Base-by-base conservation (phyloP, 2,329 filamentous ascomycete species). In the Talaromyces sp. region DNA sequence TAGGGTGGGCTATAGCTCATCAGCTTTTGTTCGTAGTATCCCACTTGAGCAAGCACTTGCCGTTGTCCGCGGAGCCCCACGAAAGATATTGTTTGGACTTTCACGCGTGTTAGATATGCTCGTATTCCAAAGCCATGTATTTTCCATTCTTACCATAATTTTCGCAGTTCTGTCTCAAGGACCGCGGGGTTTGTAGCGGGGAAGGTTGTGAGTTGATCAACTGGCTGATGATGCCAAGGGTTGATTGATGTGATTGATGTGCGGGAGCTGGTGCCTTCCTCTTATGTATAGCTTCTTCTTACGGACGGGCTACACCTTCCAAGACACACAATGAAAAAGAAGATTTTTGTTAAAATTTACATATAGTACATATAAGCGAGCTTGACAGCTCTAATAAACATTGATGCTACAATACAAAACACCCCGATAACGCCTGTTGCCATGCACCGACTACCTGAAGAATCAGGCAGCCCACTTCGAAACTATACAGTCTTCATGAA, bases 21-120 rank as follows among this genome's bases (percentile, higher is more conserved):
- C 29, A 56, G 53, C 19, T 38, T 8, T 22, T 15, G 3, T 38
- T 36, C 31, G n/a, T 36, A n/a, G 27, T 31, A 53, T 29, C 27
- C 25, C 25, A 53, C 22, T 25, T 49, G 3, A 29, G 27, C 6
- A n/a, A n/a, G 13, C 15, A 75, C 82, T 77, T 77, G 92, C 92
- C 93, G 82, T 93, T 87, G 76, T 96, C 91, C 77, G 97, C 87
- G 51, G 93, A 94, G 78, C 97, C 92, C 70, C 91, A 90, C 73
- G 94, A 96, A 68, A 99, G 86, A 78, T 97, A 99, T 89, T 98
- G 95, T 83, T 98, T 98, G 64, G 95, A 99, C 95, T 97, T 65
- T 67, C 34, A 47, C 67, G 63, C 13, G 29, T 63, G 62, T 69
- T 63, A 68, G 70, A 66, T 56, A 45, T 61, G 29, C 31, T 40